Evolutionary conservation across 2,329 filamentous ascomycete genomes (phyloP).

Genomic region (Aspergillus quadrilineatus): DNA sequence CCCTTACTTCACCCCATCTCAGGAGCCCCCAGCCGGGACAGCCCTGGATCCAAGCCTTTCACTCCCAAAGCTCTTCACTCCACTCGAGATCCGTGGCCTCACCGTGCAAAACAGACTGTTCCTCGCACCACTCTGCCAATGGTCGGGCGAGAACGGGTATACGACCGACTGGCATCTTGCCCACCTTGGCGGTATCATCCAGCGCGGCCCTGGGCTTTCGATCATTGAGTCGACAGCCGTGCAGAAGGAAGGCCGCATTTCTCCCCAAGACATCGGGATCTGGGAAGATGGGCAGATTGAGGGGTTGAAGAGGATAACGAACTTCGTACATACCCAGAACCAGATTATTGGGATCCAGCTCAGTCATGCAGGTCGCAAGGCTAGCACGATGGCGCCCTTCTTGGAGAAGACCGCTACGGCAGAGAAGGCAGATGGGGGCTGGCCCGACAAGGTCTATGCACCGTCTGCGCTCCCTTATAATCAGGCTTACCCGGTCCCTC

Average conservation of each 20-base stretch:
- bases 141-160: constrained; percentile 68
- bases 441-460: constrained; percentile 54
- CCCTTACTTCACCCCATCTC: background rate
- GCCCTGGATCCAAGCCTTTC: background rate
- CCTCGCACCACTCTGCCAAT: constrained; percentile 46
- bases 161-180: constrained; percentile 78
- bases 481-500: constrained; percentile 12
- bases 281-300: constrained; percentile 83
- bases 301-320: constrained; percentile 64
- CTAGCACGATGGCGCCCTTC: constrained; percentile 57
- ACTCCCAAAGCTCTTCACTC: background rate
- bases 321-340: constrained; percentile 76
- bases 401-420: constrained; percentile 37
- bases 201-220: constrained; percentile 71
- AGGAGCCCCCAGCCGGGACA: background rate
- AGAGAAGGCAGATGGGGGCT: constrained; percentile 53
- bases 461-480: constrained; percentile 12
- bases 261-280: constrained; percentile 60
- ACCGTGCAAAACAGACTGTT: background rate
- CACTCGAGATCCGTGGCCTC: background rate
- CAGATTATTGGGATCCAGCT: constrained; percentile 78
- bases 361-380: constrained; percentile 71
- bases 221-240: constrained; percentile 79
- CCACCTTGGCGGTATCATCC: constrained; percentile 75
- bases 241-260: constrained; percentile 74